These are phyloP conservation scores for Mrakia blollopis DNA, from an alignment of 768 basidiomycete genomes.

Conservation along the genomic window DNA sequence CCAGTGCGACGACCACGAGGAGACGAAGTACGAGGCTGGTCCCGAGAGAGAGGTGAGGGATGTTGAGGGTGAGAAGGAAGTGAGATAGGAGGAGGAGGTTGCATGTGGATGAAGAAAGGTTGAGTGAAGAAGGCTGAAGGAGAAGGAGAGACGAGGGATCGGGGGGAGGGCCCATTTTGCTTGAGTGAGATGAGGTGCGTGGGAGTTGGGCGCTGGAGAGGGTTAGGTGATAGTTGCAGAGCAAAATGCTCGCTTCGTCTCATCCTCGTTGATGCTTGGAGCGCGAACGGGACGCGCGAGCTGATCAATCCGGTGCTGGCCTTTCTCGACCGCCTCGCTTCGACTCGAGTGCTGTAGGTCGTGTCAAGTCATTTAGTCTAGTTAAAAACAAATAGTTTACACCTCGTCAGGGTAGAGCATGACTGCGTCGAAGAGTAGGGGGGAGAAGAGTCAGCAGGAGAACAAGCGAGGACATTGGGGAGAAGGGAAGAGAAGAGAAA, in stretches of 20 bases:
- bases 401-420: conserved; percentile 45
- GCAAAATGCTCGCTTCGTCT: too few relatives aligned
- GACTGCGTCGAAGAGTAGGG: conserved; percentile 35
- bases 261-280: too few relatives aligned
- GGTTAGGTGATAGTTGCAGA: too few relatives aligned
- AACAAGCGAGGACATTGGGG: not conserved
- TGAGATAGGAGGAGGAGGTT: not conserved
- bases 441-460: conserved; percentile 15
- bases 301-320: not conserved
- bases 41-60: not conserved
- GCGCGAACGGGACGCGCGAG: too few relatives aligned
- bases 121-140: not conserved
- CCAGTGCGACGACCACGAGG: too few relatives aligned
- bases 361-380: conserved; percentile 5
- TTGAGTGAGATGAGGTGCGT: not conserved
- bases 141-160: not conserved
- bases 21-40: not conserved
- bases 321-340: not conserved
- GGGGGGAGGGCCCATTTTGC: not conserved
- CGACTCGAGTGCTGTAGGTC: not conserved
- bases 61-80: not conserved
- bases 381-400: conserved; percentile 21
- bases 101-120: too few relatives aligned
- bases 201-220: not conserved
- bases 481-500: not conserved